Evolutionary conservation across 805 yeast genomes (phyloP).

Genomic region (Candida peoriensis): DNA sequence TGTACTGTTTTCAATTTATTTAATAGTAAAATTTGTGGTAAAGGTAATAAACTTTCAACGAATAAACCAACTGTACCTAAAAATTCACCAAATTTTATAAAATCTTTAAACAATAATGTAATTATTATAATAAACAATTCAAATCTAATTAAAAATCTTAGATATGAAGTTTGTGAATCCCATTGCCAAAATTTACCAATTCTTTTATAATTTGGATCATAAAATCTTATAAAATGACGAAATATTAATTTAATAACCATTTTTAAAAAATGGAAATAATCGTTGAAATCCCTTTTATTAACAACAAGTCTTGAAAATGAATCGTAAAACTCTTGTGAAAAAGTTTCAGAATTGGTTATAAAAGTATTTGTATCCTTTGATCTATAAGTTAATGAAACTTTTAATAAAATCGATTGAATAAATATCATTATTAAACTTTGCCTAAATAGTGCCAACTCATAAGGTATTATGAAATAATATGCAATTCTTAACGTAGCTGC

Average conservation of each 20-base stretch:
- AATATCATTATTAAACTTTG: slow-evolving; percentile 84
- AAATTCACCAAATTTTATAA: slow-evolving; percentile 37
- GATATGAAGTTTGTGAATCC: slow-evolving; percentile 52
- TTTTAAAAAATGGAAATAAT: slow-evolving; percentile 7
- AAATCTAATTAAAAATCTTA: slow-evolving; percentile 51
- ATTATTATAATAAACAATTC: slow-evolving; percentile 15
- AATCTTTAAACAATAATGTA: slow-evolving; percentile 35
- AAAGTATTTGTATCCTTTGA: slow-evolving; percentile 39
- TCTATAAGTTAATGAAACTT: slow-evolving; percentile 57
- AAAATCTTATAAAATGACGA: slow-evolving; percentile 46
- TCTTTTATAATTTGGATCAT: slow-evolving; percentile 65
- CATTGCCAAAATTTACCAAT: slow-evolving; percentile 84
- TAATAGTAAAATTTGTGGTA: slow-evolving; percentile 72
- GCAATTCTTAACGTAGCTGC: slow-evolving; percentile 69
- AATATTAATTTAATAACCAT: slow-evolving; percentile 19
- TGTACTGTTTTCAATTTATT: slow-evolving; percentile 62
- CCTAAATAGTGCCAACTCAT: slow-evolving; percentile 69
- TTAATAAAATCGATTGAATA: slow-evolving; percentile 63
- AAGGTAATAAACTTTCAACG: slow-evolving; percentile 66
- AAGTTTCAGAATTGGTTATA: too few species aligned
- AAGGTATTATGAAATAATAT: slow-evolving; percentile 76
- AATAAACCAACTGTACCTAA: slow-evolving; percentile 64
- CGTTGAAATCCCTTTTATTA: slow-evolving; percentile 1
- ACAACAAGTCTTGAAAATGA: slow-evolving; percentile 13
- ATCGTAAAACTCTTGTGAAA: slow-evolving; percentile 31